Evolutionary conservation across 2,329 filamentous ascomycete genomes (phyloP).

Genomic region (Verticillium dahliae): DNA sequence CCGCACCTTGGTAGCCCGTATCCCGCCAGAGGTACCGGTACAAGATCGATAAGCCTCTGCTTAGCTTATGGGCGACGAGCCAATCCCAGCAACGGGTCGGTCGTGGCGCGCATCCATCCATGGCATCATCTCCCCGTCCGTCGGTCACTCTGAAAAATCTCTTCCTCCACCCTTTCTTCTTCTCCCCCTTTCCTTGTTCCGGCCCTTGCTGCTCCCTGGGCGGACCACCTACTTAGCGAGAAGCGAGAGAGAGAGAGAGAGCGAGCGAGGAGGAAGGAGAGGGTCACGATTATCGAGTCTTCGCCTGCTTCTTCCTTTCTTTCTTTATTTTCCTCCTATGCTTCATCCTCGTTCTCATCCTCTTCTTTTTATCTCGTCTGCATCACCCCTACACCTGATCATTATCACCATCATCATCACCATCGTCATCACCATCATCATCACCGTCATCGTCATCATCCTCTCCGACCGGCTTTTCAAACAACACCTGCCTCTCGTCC

Average conservation of each 20-base stretch:
- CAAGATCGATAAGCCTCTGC: slow-evolving; percentile 2
- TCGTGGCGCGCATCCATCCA: slow-evolving; percentile 4
- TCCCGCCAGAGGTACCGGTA: not conserved
- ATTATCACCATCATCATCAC: no score
- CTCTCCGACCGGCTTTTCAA: not conserved
- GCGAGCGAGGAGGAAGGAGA: no score
- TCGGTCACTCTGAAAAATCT: not conserved
- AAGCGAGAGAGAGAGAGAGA: no score
- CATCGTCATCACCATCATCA: not conserved
- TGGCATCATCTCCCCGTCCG: slow-evolving; percentile 7
- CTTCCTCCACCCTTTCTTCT: not conserved
- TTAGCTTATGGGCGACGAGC: not conserved
- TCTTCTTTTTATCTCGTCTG: no score
- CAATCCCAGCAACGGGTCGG: not conserved
- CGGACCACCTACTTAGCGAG: no score
- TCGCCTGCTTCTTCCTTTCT: no score
- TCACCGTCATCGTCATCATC: not conserved
- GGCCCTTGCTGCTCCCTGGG: not conserved
- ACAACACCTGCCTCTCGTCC: not conserved
- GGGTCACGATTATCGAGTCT: no score
- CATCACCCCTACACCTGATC: no score
- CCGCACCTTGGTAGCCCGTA: slow-evolving; percentile 21
- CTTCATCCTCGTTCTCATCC: no score
- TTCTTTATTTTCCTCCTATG: no score
- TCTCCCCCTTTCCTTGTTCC: not conserved